Conservation (phyloP, 2,329 filamentous ascomycete species). For the Apiospora phragmitis region DNA sequence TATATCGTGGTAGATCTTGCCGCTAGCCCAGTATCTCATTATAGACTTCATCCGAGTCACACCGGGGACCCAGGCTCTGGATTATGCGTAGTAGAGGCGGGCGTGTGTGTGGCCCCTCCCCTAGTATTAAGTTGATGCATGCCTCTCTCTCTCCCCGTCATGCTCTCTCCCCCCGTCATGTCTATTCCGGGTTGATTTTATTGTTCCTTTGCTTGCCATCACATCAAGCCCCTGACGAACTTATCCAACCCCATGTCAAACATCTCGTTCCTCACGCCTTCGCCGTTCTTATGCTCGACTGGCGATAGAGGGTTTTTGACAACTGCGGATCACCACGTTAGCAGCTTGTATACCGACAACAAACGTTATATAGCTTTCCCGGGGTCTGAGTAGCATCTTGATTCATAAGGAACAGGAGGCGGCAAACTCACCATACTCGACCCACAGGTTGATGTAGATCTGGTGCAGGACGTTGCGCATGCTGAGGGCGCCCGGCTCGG, state of each 20-base stretch:
- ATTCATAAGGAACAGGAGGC: neutral
- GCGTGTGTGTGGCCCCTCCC: neutral
- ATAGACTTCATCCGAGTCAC: neutral
- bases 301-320: conserved; percentile 71
- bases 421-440: conserved; percentile 79
- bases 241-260: conserved; percentile 75
- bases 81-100: neutral
- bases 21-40: neutral
- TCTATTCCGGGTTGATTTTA: neutral
- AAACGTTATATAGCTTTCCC: neutral
- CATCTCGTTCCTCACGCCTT: conserved; percentile 69
- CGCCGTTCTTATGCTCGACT: conserved; percentile 67
- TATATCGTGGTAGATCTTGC: neutral
- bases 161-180: neutral
- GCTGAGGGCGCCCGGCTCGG: conserved; percentile 83
- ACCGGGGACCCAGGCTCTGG: neutral
- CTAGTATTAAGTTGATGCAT: neutral
- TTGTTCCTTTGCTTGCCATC: conserved; percentile 24
- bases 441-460: conserved; percentile 97
- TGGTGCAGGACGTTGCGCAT: conserved; percentile 95
- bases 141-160: too few species aligned
- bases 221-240: conserved; percentile 69
- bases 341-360: neutral
- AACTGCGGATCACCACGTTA: conserved; percentile 41
- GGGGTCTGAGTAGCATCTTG: neutral